Conservation (phyloP, 495 filamentous ascomycete species). For the Lophium mytilinum region DNA sequence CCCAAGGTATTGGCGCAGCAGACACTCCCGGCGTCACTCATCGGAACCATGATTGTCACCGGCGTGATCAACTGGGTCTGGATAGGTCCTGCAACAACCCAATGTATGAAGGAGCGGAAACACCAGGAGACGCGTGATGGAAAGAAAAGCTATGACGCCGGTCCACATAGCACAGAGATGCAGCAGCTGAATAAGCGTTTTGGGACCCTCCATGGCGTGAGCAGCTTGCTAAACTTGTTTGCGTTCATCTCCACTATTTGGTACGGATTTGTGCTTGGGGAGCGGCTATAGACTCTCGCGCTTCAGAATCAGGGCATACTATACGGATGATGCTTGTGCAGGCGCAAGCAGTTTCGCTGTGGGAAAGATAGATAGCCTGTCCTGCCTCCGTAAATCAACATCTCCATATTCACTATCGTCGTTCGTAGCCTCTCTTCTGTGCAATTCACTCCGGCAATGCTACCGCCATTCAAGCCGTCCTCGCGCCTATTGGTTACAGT, state of each 20-base stretch:
- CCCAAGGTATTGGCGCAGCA: background rate
- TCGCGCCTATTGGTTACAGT: too few relatives aligned
- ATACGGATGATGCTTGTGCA: too few relatives aligned
- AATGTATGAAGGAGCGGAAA: conserved; percentile 65
- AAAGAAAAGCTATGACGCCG: conserved; percentile 68
- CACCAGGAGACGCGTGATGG: conserved; percentile 74
- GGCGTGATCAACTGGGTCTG: conserved; percentile 58
- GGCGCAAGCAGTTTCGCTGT: too few relatives aligned
- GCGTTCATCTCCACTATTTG: conserved; percentile 56
- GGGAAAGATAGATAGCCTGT: too few relatives aligned
- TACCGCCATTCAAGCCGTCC: too few relatives aligned
- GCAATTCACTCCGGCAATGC: too few relatives aligned
- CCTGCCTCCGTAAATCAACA: too few relatives aligned
- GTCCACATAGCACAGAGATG: conserved; percentile 77
- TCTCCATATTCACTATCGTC: too few relatives aligned
- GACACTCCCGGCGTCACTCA: conserved; percentile 5
- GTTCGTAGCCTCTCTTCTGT: too few relatives aligned
- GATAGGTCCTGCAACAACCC: conserved; percentile 63
- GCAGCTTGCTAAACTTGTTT: conserved; percentile 63
- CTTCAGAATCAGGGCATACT: too few relatives aligned
- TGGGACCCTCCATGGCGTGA: conserved; percentile 66
- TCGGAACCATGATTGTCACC: conserved; percentile 55
- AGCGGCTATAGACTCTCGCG: conserved; percentile 3
- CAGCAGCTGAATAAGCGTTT: conserved; percentile 70
- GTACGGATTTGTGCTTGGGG: conserved; percentile 60